Evolutionary conservation across 805 yeast genomes (phyloP), one percentile per base, ranked within the genome.

Genomic region (Wickerhamomyces canadensis): DNA sequence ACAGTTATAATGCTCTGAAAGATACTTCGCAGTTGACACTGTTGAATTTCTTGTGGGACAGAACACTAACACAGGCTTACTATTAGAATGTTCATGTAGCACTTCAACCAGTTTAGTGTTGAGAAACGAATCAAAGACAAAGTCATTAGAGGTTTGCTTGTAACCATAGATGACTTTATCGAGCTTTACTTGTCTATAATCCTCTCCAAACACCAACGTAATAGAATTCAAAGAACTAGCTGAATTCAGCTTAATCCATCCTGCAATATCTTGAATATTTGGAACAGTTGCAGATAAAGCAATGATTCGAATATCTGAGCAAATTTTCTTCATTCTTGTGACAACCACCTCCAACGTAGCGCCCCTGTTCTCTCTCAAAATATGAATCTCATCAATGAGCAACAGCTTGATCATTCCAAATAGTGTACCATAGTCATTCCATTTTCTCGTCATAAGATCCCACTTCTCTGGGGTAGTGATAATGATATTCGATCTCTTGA

Each of bases 401-500:
- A 78, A 51, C 42, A 78, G 63, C 51, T 66, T 64, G 36, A 72
- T 48, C 47, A 68, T 49, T 52, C 63, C 56, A 47, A 71, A 63
- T 14, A 67, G 40, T 23, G 54, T 60, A 19, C 48, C 47, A 43
- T 58, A 65, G 44, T 73, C 76, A 3, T 56, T 47, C 75, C 76
- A 67, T 44, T 65, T 68, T 44, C 80, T 58, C 0, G 81, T 73
- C 38, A 75, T 55, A 31, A 70, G 57, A 47, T 77, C 81, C 79
- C 80, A 75, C 50, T 76, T 77, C 50, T 77, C 82, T 4, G 82
- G 81, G 1, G 82, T 77, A 2, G 79, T 68, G 8, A 77, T 67
- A 9, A 77, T 73, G 5, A 77, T 62, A 38, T 72, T 70, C 2
- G 77, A 65, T n/a, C 57, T 64, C 50, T 64, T 64, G 4, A 70